Conservation (phyloP, 1,284 basidiomycete species). For the Marasmius oreades region DNA sequence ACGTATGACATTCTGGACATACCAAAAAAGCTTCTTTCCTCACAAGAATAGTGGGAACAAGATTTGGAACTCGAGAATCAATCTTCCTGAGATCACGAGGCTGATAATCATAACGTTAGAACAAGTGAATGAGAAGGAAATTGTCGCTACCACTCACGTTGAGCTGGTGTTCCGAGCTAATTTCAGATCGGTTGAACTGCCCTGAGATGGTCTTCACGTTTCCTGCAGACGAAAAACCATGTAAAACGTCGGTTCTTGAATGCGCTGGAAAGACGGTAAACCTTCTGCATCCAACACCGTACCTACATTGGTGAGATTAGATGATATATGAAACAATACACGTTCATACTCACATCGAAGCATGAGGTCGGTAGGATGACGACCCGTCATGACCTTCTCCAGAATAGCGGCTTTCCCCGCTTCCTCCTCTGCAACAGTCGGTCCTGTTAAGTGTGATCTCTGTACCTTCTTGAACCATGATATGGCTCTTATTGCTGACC, state of each 20-base stretch:
- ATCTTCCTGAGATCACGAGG: constrained; percentile 96
- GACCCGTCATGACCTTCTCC: constrained; percentile 78
- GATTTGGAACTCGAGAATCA: constrained; percentile 90
- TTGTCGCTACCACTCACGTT: constrained; percentile 54
- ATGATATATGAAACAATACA: constrained; percentile 1
- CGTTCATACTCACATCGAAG: constrained; percentile 62
- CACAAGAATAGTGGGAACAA: constrained; percentile 92
- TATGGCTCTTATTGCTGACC: constrained; percentile 19
- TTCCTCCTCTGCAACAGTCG: constrained; percentile 60
- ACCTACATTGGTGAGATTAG: constrained; percentile 42
- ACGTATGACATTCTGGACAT: constrained; percentile 25
- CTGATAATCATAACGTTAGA: constrained; percentile 38
- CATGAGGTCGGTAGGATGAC: constrained; percentile 79
- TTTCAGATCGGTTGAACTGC: constrained; percentile 84
- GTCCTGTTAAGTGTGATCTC: constrained; percentile 24
- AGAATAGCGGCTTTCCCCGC: constrained; percentile 66
- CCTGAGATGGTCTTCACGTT: constrained; percentile 89
- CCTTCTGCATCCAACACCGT: constrained; percentile 85
- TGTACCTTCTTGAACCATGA: constrained; percentile 30
- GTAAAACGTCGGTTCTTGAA: constrained; percentile 11
- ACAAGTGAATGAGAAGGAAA: constrained; percentile 17
- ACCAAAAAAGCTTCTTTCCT: constrained; percentile 87
- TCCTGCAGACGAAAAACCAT: constrained; percentile 40
- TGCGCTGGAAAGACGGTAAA: constrained; percentile 22
- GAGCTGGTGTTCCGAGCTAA: constrained; percentile 85